Evolutionary conservation across 208 protist species (phyloP), one percentile per base, ranked within the genome.

Genomic region (Acanthamoeba lenticulata): DNA sequence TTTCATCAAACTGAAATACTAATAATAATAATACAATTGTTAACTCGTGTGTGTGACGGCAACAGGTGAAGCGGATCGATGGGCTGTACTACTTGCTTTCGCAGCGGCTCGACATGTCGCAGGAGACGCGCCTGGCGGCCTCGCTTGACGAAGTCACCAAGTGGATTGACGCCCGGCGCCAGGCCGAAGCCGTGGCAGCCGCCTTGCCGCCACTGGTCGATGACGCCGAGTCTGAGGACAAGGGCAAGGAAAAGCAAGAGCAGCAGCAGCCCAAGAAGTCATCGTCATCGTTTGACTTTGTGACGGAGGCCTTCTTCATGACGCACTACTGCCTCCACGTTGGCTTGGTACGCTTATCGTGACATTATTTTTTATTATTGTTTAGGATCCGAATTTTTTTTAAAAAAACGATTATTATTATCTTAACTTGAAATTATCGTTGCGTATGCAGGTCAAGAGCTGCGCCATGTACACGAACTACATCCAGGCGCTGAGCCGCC

Each of bases 321-420:
- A 92, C 88, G 0, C 88, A 92, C 38, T 92, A 92, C 38, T 38
- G 36, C n/a, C 65, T 92, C 19, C 88, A 92, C 32, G 57, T 92
- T 15, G 88, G 88, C 0, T 36, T 92, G 60, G 88, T 92, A 69
- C 19, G 11, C 60, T n/a, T 32, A 19, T 69, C n/a, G 6, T n/a
- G 6, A 3, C 7, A 49, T 19, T 55, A 0, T 55, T 55, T 55
- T 55, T 19, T 55, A 55, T 55, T 55, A 19, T 55, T 19, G 2
- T 55, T 55, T 55, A 24, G 21, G 11, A 6, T 55, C 47, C 21
- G 15, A 2, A 55, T 55, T 55, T 55, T 55, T 55, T 55, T 55
- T 55, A 4, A 55, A 0, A 57, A 57, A 24, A 57, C 19, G 49
- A 57, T 57, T 57, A 57, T 57, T 9, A 57, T 57, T 57, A 57